Conservation (phyloP, 2,329 filamentous ascomycete species). For the Xylariaceae sp. region DNA sequence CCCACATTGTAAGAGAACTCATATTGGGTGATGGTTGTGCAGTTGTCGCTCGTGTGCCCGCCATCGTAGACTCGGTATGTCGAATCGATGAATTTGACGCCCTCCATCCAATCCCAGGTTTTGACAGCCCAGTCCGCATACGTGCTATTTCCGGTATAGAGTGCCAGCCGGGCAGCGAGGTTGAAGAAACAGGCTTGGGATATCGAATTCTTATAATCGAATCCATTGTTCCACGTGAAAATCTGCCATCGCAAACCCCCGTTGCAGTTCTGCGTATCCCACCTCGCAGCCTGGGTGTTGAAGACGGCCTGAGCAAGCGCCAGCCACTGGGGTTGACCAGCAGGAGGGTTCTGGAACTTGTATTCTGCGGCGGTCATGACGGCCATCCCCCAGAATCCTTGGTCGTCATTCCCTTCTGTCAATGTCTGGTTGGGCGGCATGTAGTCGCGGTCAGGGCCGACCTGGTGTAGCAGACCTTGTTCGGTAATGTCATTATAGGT, state of each 20-base stretch:
- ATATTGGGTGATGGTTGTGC: constrained; percentile 52
- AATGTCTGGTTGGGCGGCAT: constrained; percentile 71
- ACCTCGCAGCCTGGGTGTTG: constrained; percentile 70
- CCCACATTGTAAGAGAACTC: constrained; percentile 70
- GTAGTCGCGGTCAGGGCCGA: constrained; percentile 68
- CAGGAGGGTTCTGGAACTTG: constrained; percentile 58
- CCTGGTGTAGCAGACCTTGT: constrained; percentile 69
- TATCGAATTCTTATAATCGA: constrained; percentile 69
- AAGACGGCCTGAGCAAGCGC: constrained; percentile 75
- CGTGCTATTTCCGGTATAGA: constrained; percentile 72
- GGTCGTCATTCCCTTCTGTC: constrained; percentile 70
- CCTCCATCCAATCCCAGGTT: constrained; percentile 65
- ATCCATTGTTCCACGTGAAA: constrained; percentile 76
- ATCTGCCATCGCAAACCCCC: constrained; percentile 84
- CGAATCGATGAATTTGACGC: constrained; percentile 53
- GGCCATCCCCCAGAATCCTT: constrained; percentile 69
- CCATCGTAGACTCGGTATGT: constrained; percentile 62
- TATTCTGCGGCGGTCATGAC: constrained; percentile 68
- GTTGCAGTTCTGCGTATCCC: constrained; percentile 65
- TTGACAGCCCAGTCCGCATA: constrained; percentile 75
- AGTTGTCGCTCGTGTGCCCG: constrained; percentile 52
- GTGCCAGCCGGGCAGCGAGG: constrained; percentile 62
- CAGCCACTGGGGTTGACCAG: constrained; percentile 59
- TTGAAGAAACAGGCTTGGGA: constrained; percentile 61
- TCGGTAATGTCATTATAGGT: constrained; percentile 65